phyloP scores from a whole-genome alignment of 805 yeast genomes.

The Clavispora phyllophila region DNA sequence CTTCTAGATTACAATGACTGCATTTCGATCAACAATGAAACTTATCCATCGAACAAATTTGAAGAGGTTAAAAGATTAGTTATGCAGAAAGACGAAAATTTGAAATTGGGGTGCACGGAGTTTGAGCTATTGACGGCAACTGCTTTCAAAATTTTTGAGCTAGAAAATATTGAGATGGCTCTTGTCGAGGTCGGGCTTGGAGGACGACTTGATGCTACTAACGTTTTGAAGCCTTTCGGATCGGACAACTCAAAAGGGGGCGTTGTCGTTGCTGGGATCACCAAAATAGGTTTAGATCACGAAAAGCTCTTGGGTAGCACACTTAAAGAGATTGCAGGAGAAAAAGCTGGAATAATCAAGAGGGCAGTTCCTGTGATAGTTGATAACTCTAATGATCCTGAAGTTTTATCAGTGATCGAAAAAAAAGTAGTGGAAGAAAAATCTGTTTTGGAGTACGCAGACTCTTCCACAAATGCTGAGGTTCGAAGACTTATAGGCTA shows the following conservation, averaged over 20 bases:
- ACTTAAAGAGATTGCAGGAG: slow-evolving; percentile 58
- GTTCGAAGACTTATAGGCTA: slow-evolving; percentile 25
- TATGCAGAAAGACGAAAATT: slow-evolving; percentile 29
- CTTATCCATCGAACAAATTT: slow-evolving; percentile 48
- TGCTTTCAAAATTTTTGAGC: slow-evolving; percentile 71
- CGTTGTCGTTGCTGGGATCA: slow-evolving; percentile 64
- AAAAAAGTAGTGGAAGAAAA: slow-evolving; percentile 28
- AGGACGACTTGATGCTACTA: slow-evolving; percentile 85
- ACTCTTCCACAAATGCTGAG: slow-evolving; percentile 6
- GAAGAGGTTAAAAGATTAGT: slow-evolving; percentile 40
- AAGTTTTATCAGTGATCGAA: slow-evolving; percentile 45
- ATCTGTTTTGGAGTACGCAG: slow-evolving; percentile 24
- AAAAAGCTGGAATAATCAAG: slow-evolving; percentile 87
- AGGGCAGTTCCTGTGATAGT: slow-evolving; percentile 52
- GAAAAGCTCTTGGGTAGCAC: slow-evolving; percentile 69
- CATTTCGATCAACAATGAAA: slow-evolving; percentile 57
- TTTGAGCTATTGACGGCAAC: slow-evolving; percentile 83
- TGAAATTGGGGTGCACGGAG: slow-evolving; percentile 68
- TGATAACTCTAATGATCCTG: slow-evolving; percentile 11
- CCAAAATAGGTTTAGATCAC: slow-evolving; percentile 86
- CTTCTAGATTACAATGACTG: slow-evolving; percentile 69
- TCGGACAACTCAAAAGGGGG: slow-evolving; percentile 18
- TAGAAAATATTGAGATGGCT: slow-evolving; percentile 61
- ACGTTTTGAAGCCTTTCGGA: slow-evolving; percentile 44
- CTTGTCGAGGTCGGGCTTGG: slow-evolving; percentile 95